Percentiles rank a stretch among this genome's conserved stretches.
Conservation (phyloP, 1,139 yeast species). For the Dujonia santamariae region DNA sequence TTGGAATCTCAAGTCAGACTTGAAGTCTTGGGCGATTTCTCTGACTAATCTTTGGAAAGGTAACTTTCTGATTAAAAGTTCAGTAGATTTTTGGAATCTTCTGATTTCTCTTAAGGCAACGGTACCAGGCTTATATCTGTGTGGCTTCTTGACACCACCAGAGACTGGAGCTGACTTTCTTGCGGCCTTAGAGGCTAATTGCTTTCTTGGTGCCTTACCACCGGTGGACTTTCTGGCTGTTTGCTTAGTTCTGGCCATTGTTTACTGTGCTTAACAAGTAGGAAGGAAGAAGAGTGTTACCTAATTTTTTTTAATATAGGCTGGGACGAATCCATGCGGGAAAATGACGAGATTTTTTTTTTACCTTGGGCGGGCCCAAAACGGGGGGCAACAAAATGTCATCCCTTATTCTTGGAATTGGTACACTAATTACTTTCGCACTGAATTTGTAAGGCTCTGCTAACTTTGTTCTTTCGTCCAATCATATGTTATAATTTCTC, state of each 20-base stretch:
- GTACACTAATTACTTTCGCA: too few species aligned
- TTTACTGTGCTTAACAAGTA: conserved; percentile 7
- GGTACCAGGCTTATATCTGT: conserved; percentile 56
- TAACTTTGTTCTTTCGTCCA: too few species aligned
- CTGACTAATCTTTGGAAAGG: conserved; percentile 51
- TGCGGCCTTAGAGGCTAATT: conserved; percentile 52
- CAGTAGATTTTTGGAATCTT: conserved; percentile 53
- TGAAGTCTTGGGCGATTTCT: conserved; percentile 50
- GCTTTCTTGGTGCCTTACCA: conserved; percentile 56
- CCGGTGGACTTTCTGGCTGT: conserved; percentile 55
- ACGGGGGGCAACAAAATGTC: too few species aligned
- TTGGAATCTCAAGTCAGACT: conserved; percentile 51
- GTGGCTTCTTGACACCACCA: conserved; percentile 54
- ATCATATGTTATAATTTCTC: too few species aligned
- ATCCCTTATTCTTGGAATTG: too few species aligned
- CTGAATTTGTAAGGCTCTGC: too few species aligned
- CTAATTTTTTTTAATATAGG: background rate
- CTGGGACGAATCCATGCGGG: too few species aligned
- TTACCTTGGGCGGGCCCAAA: too few species aligned
- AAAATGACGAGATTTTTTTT: background rate
- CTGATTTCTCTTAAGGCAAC: conserved; percentile 55
- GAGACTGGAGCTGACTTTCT: conserved; percentile 52
- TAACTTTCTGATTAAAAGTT: conserved; percentile 50
- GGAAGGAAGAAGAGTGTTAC: conserved; percentile 2
- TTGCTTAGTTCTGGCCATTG: conserved; percentile 53